phyloP scores from a whole-genome alignment of 345 rosid genomes.

The Arabis hirsuta region DNA sequence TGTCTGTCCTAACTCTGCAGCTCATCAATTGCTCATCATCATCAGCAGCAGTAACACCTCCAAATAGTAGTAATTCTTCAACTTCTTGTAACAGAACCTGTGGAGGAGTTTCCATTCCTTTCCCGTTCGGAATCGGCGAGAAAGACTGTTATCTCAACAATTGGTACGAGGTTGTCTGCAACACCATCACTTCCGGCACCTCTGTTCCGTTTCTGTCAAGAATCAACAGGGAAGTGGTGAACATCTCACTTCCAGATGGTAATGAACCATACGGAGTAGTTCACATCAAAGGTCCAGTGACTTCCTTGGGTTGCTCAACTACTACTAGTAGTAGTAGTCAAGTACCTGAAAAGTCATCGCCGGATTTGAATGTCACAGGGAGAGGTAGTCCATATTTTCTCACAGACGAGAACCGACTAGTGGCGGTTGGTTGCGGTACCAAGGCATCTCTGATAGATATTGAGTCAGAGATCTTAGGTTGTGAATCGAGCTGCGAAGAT shows the following conservation, averaged over 20 bases:
- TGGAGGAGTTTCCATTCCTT: conserved; percentile 31
- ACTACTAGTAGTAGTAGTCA: not conserved
- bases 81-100: conserved; percentile 23
- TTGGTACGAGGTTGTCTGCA: conserved; percentile 40
- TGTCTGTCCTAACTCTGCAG: conserved; percentile 25
- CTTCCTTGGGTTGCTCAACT: conserved; percentile 33
- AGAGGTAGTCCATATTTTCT: conserved; percentile 39
- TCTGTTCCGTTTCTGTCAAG: conserved; percentile 15
- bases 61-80: conserved; percentile 5
- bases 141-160: conserved; percentile 38
- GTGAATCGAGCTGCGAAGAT: conserved; percentile 48
- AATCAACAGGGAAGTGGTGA: conserved; percentile 24
- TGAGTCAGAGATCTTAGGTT: conserved; percentile 39
- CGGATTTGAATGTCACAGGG: conserved; percentile 36
- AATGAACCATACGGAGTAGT: conserved; percentile 26
- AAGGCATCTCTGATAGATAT: not conserved
- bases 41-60: conserved; percentile 15
- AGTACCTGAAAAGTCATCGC: not conserved
- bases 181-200: not conserved
- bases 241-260: conserved; percentile 35
- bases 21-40: conserved; percentile 24
- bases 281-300: conserved; percentile 41
- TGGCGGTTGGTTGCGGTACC: conserved; percentile 49
- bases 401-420: conserved; percentile 42
- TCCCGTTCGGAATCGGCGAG: conserved; percentile 38